Conservation (phyloP, 1,139 yeast species). For the Suhomyces coccinellae region DNA sequence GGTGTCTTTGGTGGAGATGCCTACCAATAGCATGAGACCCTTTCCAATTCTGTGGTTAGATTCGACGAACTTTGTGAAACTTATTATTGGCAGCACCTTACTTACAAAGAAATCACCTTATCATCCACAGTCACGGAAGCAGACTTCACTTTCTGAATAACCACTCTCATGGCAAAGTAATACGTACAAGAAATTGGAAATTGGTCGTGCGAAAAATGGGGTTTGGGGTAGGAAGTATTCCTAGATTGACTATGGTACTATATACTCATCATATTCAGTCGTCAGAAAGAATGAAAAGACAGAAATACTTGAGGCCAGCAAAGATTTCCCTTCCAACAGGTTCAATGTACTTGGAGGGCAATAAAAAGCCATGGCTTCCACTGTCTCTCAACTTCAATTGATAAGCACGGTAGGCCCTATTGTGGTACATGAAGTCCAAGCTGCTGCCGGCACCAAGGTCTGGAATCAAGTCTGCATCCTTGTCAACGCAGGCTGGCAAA, state of each 20-base stretch:
- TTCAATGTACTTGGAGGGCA: slow-evolving; percentile 67
- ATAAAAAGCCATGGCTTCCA: slow-evolving; percentile 79
- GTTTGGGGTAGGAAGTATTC: too few species aligned
- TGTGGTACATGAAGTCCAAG: slow-evolving; percentile 81
- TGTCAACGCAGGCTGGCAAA: slow-evolving; percentile 76
- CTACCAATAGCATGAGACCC: slow-evolving; percentile 82
- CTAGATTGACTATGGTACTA: too few species aligned
- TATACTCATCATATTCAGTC: slow-evolving; percentile 16
- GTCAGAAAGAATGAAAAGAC: slow-evolving; percentile 56
- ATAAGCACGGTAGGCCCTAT: slow-evolving; percentile 81
- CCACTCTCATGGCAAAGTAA: slow-evolving; percentile 66
- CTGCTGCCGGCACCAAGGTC: slow-evolving; percentile 81
- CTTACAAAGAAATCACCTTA: slow-evolving; percentile 66
- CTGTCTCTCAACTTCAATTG: slow-evolving; percentile 80
- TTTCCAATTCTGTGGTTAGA: slow-evolving; percentile 50
- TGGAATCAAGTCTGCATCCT: slow-evolving; percentile 67
- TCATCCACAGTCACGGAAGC: slow-evolving; percentile 87
- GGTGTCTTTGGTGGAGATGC: slow-evolving; percentile 77
- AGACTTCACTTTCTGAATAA: slow-evolving; percentile 79
- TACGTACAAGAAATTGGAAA: neutral
- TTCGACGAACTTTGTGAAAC: neutral
- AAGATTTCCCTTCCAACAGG: slow-evolving; percentile 80
- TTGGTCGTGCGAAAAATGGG: neutral
- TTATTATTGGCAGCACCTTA: slow-evolving; percentile 13
- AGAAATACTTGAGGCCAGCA: slow-evolving; percentile 68